Conservation (phyloP, 108 stramenopile genomes). For the Mayamaea pseudoterrestris region DNA sequence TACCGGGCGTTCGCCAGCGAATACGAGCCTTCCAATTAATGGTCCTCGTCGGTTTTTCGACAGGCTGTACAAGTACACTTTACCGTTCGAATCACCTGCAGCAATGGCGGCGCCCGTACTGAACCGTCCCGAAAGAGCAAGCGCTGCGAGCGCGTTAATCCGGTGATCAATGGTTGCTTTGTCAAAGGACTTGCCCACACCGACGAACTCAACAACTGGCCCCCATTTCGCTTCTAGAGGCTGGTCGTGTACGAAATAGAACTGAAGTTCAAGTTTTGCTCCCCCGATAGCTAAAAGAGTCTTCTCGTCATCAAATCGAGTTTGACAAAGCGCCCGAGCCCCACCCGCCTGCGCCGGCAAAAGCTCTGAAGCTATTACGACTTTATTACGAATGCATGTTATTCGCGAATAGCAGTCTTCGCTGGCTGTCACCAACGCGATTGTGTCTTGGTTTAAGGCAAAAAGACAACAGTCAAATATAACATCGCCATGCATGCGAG, state of each 20-base stretch:
- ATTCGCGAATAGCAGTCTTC: slow-evolving; percentile 56
- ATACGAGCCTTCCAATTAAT: slow-evolving; percentile 1
- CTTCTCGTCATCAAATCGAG: slow-evolving; percentile 11
- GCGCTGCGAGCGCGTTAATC: slow-evolving; percentile 54
- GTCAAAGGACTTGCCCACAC: slow-evolving; percentile 20
- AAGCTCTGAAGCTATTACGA: slow-evolving; percentile 16
- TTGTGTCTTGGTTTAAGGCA: slow-evolving; percentile 6
- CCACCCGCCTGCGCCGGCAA: slow-evolving; percentile 66
- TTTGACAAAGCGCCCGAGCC: slow-evolving; percentile 50
- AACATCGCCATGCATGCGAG: slow-evolving; percentile 42
- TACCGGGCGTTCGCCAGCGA: slow-evolving; percentile 32
- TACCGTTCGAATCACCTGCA: slow-evolving; percentile 65
- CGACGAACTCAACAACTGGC: slow-evolving; percentile 23
- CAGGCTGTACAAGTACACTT: slow-evolving; percentile 14
- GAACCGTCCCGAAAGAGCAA: too few relatives aligned
- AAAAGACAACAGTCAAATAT: slow-evolving; percentile 47
- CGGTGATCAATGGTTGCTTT: slow-evolving; percentile 54
- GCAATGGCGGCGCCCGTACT: slow-evolving; percentile 15
- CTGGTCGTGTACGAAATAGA: slow-evolving; percentile 35
- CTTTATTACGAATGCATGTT: slow-evolving; percentile 19
- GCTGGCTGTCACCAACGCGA: slow-evolving; percentile 41
- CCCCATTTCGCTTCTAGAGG: neutral
- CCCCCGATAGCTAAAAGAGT: slow-evolving; percentile 50
- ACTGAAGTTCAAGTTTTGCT: slow-evolving; percentile 50
- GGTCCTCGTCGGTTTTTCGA: neutral